phyloP scores from a whole-genome alignment of 2,329 filamentous ascomycete species.

The Botrytis cinerea region DNA sequence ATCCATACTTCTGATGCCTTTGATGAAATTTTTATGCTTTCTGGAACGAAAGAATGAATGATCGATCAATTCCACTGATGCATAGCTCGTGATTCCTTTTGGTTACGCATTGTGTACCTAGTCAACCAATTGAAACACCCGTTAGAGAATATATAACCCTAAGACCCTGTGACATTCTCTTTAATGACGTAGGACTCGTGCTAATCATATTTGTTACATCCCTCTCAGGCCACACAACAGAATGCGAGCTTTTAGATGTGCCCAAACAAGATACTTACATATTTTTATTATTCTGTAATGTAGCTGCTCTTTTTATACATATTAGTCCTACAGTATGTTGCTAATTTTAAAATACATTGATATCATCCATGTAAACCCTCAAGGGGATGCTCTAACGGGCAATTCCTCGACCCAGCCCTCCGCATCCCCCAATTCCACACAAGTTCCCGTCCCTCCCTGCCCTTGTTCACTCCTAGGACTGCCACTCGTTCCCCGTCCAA shows the following conservation, averaged over 20 bases:
- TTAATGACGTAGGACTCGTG: neutral
- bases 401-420: neutral
- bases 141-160: neutral
- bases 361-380: neutral
- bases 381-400: neutral
- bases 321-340: neutral
- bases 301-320: neutral
- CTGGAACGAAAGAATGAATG: neutral
- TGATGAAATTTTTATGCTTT: neutral
- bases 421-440: neutral
- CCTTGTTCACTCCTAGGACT: slow-evolving; percentile 1
- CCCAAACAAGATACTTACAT: neutral
- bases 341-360: neutral
- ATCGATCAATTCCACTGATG: neutral
- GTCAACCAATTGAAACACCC: neutral
- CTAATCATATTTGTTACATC: neutral
- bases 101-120: neutral
- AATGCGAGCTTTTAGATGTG: neutral
- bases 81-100: neutral
- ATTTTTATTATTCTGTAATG: neutral
- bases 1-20: neutral
- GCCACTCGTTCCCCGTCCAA: neutral
- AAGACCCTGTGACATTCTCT: neutral
- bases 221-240: neutral
- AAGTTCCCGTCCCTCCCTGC: neutral